A percentile compares a stretch with the other conserved stretches of the same genome.
Conservation (phyloP, 2,329 filamentous ascomycete species). For the Gliomastix tumulicola region DNA sequence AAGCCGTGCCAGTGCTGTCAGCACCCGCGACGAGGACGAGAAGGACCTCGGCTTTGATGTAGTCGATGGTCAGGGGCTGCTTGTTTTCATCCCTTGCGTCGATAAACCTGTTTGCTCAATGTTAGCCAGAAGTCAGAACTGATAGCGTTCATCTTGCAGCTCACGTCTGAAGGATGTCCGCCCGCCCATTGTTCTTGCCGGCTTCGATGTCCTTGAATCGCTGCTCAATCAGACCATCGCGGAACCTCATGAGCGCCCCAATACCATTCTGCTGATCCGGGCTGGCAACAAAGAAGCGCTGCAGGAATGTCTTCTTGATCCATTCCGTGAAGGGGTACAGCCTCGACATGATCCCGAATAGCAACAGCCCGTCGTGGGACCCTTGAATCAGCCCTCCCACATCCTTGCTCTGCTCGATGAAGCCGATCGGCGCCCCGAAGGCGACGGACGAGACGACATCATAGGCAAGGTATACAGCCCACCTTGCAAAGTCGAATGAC, state of each 20-base stretch:
- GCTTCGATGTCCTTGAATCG: constrained; percentile 37
- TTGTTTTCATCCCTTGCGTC: constrained; percentile 35
- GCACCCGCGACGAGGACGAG: constrained; percentile 44
- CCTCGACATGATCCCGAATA: constrained; percentile 43
- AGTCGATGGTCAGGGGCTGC: constrained; percentile 37
- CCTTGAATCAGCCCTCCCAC: constrained; percentile 45
- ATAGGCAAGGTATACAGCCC: constrained; percentile 50
- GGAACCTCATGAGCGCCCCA: constrained; percentile 49
- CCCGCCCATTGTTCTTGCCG: constrained; percentile 29
- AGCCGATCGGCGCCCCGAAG: constrained; percentile 49
- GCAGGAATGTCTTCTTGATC: constrained; percentile 44
- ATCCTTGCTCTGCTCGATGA: constrained; percentile 43
- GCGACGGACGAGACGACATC: constrained; percentile 50
- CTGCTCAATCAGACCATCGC: constrained; percentile 42
- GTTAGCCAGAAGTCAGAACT: neutral
- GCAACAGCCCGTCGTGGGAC: constrained; percentile 43
- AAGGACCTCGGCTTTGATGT: constrained; percentile 45
- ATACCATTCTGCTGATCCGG: constrained; percentile 47
- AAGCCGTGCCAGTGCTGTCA: constrained; percentile 43
- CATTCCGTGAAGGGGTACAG: constrained; percentile 47
- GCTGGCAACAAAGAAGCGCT: constrained; percentile 40
- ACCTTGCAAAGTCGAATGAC: constrained; percentile 46
- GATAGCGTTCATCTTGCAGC: neutral
- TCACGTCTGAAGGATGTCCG: constrained; percentile 45
- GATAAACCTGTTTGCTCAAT: constrained; percentile 22